Conservation (phyloP, 2,329 filamentous ascomycete genomes). For the Pseudocercospora pini-densiflorae region DNA sequence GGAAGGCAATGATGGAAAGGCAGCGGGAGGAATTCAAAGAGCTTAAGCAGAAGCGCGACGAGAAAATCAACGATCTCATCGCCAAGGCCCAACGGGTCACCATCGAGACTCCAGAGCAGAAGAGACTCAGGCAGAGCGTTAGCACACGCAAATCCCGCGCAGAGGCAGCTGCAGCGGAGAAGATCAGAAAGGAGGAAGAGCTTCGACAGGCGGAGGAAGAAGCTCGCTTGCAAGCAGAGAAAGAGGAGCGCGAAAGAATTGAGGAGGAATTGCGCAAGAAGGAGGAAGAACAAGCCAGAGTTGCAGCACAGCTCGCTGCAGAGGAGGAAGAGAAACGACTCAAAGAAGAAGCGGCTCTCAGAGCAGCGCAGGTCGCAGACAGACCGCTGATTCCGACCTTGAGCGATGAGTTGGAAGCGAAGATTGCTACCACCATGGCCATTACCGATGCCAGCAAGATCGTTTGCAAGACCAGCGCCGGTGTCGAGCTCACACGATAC, state of each 20-base stretch:
- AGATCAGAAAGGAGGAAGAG: conserved; percentile 12
- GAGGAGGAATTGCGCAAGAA: conserved; percentile 18
- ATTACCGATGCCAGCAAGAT: conserved; percentile 22
- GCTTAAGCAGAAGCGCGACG: conserved; percentile 9
- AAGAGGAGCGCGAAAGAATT: conserved; percentile 20
- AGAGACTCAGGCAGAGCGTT: conserved; percentile 15
- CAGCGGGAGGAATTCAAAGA: not conserved
- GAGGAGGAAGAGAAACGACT: conserved; percentile 14
- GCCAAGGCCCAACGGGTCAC: conserved; percentile 17
- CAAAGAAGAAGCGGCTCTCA: conserved; percentile 15
- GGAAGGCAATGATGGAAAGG: not conserved
- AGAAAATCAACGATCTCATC: conserved; percentile 18
- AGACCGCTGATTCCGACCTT: conserved; percentile 37
- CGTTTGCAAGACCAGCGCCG: conserved; percentile 43
- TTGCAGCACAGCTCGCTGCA: conserved; percentile 9
- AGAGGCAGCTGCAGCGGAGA: conserved; percentile 13
- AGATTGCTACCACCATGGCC: conserved; percentile 43
- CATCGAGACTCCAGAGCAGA: conserved; percentile 22
- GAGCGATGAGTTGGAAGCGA: conserved; percentile 45
- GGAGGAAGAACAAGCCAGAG: conserved; percentile 20
- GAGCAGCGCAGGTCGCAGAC: conserved; percentile 7
- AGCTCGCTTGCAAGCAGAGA: conserved; percentile 9
- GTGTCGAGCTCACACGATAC: conserved; percentile 53
- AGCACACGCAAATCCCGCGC: conserved; percentile 20
- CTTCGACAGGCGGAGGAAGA: conserved; percentile 12